Conservation (phyloP, 345 rosid species). For the Raphanus sativus region DNA sequence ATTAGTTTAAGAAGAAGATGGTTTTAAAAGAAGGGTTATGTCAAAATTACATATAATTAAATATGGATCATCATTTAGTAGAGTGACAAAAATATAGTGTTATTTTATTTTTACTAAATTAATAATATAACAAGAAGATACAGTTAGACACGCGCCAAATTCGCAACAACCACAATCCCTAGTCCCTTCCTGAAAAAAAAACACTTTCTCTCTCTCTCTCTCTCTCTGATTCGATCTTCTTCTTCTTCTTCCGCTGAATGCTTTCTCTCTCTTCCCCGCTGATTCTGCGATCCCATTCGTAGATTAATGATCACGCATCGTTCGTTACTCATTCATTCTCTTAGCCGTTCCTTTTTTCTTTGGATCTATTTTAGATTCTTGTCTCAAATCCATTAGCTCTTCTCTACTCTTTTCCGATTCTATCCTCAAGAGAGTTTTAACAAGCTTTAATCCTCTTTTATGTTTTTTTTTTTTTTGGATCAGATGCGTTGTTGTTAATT, state of each 20-base stretch:
- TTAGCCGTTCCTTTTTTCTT: background rate
- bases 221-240: slow-evolving; percentile 17
- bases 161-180: slow-evolving; percentile 19
- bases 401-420: background rate
- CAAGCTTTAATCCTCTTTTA: background rate
- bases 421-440: background rate
- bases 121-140: slow-evolving; percentile 3
- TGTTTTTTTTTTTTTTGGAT: background rate
- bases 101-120: background rate
- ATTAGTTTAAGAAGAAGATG: background rate
- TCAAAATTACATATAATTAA: background rate
- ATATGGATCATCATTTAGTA: background rate
- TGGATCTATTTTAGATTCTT: slow-evolving; percentile 27
- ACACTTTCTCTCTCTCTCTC: slow-evolving; percentile 1
- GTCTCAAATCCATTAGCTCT: background rate
- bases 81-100: no score
- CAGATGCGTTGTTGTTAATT: background rate
- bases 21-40: background rate
- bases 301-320: slow-evolving; percentile 5
- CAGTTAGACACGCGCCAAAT: slow-evolving; percentile 35
- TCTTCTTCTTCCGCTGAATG: background rate
- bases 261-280: background rate
- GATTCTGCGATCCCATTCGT: slow-evolving; percentile 18
- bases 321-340: background rate
- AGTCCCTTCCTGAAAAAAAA: background rate